Evolutionary conservation across 495 filamentous ascomycete species (phyloP).

Genomic region (Podospora fimiseda): DNA sequence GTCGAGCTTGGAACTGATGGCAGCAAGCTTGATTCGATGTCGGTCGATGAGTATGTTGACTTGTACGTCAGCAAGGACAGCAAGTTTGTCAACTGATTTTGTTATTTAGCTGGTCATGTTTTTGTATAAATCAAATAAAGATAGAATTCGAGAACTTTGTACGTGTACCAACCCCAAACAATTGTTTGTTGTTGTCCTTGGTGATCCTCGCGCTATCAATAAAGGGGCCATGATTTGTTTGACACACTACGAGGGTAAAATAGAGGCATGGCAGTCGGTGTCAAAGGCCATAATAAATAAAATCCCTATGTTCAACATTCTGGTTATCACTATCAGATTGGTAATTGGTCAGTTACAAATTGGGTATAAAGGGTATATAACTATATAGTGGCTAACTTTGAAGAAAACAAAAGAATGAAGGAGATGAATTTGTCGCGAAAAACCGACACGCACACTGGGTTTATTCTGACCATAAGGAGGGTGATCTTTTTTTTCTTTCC

Average conservation of each 20-base stretch:
- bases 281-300: too few species aligned
- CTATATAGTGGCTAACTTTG: not conserved
- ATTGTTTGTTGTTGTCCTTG: too few species aligned
- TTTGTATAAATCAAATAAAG: not conserved
- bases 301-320: too few species aligned
- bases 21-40: slow-evolving; percentile 66
- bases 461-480: too few species aligned
- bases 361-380: not conserved
- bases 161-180: too few species aligned
- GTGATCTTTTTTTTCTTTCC: not conserved
- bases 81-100: slow-evolving; percentile 44
- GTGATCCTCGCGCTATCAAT: too few species aligned
- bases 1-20: slow-evolving; percentile 66
- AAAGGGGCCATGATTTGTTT: too few species aligned
- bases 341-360: not conserved
- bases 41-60: slow-evolving; percentile 90
- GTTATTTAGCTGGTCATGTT: slow-evolving; percentile 1
- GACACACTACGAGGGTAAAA: too few species aligned
- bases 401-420: too few species aligned
- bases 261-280: too few species aligned
- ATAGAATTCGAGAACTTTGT: too few species aligned
- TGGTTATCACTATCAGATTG: not conserved
- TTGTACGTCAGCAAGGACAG: slow-evolving; percentile 66
- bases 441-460: not conserved
- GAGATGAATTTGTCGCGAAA: not conserved